phyloP scores from a whole-genome alignment of 768 basidiomycete genomes.

The Mycena polygramma region DNA sequence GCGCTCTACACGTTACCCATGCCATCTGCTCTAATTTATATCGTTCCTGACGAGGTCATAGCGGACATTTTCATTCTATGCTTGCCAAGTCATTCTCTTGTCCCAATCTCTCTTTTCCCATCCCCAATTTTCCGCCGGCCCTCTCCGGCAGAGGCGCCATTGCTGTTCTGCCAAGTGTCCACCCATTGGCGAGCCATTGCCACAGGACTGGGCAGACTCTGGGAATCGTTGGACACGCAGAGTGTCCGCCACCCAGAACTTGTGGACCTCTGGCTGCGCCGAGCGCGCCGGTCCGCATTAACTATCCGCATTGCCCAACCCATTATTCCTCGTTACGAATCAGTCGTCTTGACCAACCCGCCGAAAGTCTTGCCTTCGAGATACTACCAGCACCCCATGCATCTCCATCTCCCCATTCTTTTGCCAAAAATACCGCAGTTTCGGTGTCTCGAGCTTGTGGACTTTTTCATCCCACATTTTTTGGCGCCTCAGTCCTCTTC shows the following conservation, averaged over 20 bases:
- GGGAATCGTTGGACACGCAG: not conserved
- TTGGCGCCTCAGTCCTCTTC: not conserved
- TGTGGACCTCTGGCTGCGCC: not conserved
- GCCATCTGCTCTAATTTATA: too few relatives aligned
- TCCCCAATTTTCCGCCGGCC: not conserved
- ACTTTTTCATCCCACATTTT: not conserved
- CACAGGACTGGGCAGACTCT: not conserved
- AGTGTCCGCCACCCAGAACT: not conserved
- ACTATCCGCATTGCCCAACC: not conserved
- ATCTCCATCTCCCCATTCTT: not conserved
- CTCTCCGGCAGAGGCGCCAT: not conserved
- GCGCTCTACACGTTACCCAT: too few relatives aligned
- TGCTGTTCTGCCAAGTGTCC: not conserved
- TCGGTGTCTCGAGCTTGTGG: not conserved
- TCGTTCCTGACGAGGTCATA: too few relatives aligned
- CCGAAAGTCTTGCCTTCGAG: not conserved
- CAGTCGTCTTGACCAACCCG: not conserved
- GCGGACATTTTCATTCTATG: too few relatives aligned
- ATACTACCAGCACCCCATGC: not conserved
- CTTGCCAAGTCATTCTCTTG: too few relatives aligned
- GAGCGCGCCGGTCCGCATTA: not conserved
- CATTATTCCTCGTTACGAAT: not conserved
- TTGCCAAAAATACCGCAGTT: not conserved
- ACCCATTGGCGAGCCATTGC: not conserved
- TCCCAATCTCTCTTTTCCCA: too few relatives aligned